Evolutionary conservation across 2,329 filamentous ascomycete species (phyloP).

Genomic region (Atkinsonella hypoxylon): DNA sequence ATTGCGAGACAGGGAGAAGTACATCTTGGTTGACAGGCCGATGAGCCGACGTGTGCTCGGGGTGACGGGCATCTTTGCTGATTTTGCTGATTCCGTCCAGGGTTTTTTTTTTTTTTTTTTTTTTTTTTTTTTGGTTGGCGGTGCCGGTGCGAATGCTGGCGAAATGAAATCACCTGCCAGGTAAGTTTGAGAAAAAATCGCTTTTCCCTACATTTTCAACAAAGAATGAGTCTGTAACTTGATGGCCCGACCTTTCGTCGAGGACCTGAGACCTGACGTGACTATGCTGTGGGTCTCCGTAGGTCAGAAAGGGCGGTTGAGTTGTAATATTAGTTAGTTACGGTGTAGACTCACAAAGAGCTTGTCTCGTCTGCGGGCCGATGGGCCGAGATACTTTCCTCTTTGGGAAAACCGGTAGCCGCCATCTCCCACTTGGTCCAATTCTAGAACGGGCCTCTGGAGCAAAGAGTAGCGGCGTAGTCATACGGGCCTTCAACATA

Average conservation of each 20-base stretch:
- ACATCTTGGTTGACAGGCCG: constrained; percentile 69
- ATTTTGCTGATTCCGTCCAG: background rate
- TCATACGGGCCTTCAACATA: too few species aligned
- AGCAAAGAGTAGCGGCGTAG: background rate
- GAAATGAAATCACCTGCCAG: too few species aligned
- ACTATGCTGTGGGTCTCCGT: too few species aligned
- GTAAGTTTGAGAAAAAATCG: too few species aligned
- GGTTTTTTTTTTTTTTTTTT: too few species aligned
- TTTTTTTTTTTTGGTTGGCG: too few species aligned
- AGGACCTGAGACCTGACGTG: too few species aligned
- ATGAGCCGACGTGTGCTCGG: constrained; percentile 44
- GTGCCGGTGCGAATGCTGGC: too few species aligned
- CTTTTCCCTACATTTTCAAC: too few species aligned
- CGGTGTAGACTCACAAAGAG: background rate
- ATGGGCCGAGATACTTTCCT: constrained; percentile 2
- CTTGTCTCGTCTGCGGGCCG: background rate
- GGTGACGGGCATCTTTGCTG: background rate
- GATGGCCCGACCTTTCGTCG: too few species aligned
- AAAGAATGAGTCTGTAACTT: too few species aligned
- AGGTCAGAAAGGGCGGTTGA: background rate
- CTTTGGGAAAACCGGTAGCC: constrained; percentile 8
- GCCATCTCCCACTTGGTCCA: background rate
- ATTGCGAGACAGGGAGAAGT: constrained; percentile 59
- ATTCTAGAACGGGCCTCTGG: background rate
- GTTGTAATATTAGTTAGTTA: background rate